Conservation (phyloP, 306 rosid genomes). For the Cucurbita pepo region DNA sequence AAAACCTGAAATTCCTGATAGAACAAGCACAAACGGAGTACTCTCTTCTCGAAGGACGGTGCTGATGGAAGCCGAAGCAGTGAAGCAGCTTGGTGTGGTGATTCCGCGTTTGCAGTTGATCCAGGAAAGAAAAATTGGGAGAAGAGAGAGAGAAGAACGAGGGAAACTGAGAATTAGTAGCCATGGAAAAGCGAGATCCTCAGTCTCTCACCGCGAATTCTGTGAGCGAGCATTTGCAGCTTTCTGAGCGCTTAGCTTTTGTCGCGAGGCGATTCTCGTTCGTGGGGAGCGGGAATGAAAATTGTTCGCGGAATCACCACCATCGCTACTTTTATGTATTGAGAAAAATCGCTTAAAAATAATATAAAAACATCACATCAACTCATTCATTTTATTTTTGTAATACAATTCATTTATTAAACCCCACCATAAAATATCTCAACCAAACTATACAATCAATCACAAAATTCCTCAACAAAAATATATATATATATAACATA, state of each 20-base stretch:
- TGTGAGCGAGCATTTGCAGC: not conserved
- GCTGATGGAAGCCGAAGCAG: not conserved
- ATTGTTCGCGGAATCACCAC: not conserved
- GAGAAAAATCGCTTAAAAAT: not conserved
- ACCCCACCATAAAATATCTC: not conserved
- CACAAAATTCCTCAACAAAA: no score
- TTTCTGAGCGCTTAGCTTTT: not conserved
- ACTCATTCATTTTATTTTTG: no score
- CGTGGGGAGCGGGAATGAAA: not conserved
- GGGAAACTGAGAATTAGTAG: constrained; percentile 16
- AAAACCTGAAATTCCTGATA: constrained; percentile 27
- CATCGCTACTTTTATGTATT: not conserved
- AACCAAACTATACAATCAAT: not conserved
- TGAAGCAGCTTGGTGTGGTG: constrained; percentile 1
- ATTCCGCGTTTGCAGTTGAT: constrained; percentile 11
- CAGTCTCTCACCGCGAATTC: not conserved
- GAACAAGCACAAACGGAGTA: constrained; percentile 19
- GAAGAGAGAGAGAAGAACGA: constrained; percentile 8
- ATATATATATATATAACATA: no score
- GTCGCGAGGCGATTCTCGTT: not conserved
- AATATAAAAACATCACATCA: not conserved
- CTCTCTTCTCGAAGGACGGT: not conserved
- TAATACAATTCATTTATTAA: not conserved
- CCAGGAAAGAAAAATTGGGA: constrained; percentile 14
- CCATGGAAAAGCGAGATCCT: constrained; percentile 14